Evolutionary conservation across 2,329 filamentous ascomycete species (phyloP).

Genomic region (Phyllosticta capitalensis): DNA sequence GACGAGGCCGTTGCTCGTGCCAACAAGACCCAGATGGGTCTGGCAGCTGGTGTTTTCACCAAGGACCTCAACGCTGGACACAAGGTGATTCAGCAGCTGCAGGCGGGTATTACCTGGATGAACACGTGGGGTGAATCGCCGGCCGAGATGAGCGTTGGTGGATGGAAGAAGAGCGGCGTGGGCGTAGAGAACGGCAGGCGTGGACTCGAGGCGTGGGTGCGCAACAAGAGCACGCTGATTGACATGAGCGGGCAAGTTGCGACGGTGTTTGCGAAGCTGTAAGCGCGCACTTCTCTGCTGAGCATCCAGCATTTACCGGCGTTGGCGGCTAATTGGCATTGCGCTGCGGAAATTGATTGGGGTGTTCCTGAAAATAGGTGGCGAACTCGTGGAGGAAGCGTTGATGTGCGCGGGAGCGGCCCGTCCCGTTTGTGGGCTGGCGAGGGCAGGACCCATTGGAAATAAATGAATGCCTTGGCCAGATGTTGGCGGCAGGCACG

Average conservation of each 20-base stretch:
- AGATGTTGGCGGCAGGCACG: neutral
- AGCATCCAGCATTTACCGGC: conserved; percentile 6
- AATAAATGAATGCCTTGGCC: neutral
- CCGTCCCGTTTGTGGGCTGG: neutral
- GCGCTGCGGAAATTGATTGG: neutral
- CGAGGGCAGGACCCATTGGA: neutral
- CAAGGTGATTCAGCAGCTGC: conserved; percentile 56
- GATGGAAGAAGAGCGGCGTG: conserved; percentile 84
- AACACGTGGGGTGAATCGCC: conserved; percentile 92
- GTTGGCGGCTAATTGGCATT: neutral
- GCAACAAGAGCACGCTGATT: conserved; percentile 80
- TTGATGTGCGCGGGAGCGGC: neutral
- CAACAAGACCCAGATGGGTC: conserved; percentile 66
- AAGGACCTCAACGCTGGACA: conserved; percentile 66
- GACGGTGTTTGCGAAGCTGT: conserved; percentile 66
- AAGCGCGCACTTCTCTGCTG: neutral
- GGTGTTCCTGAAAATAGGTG: neutral
- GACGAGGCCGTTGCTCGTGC: conserved; percentile 63
- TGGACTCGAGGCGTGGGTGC: conserved; percentile 72
- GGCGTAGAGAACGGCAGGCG: conserved; percentile 77
- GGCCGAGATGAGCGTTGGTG: conserved; percentile 85
- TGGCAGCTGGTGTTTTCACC: conserved; percentile 78
- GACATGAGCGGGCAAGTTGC: conserved; percentile 65
- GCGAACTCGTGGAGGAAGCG: neutral
- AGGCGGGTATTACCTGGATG: conserved; percentile 85